Conservation (phyloP, 192 early-diverging fungal species). For the Paraglomus occultum region DNA sequence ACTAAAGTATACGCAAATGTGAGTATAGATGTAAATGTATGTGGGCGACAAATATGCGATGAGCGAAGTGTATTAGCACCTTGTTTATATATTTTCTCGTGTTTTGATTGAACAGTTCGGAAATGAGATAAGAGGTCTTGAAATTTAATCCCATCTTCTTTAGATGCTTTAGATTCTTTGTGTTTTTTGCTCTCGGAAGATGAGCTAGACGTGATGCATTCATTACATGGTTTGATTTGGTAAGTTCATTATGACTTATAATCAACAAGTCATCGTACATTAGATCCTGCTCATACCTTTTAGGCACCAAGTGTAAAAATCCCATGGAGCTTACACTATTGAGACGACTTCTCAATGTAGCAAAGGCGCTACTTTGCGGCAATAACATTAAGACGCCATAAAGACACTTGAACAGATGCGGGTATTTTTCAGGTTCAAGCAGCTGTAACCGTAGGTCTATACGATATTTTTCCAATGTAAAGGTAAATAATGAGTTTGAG, state of each 20-base stretch:
- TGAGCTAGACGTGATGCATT: too few relatives aligned
- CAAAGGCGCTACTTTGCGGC: constrained; percentile 96
- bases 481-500: background rate
- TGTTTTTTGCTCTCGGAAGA: too few relatives aligned
- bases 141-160: constrained; percentile 54
- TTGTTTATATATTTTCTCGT: constrained; percentile 67
- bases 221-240: background rate
- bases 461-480: background rate
- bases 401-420: constrained; percentile 87
- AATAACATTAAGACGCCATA: constrained; percentile 97
- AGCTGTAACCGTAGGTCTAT: constrained; percentile 85
- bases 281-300: constrained; percentile 38
- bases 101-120: constrained; percentile 63
- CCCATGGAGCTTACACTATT: constrained; percentile 77
- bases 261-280: background rate
- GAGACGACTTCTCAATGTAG: constrained; percentile 89
- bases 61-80: constrained; percentile 21
- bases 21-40: background rate
- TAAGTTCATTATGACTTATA: background rate
- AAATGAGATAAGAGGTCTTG: constrained; percentile 74
- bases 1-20: background rate
- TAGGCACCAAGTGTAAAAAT: constrained; percentile 58
- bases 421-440: constrained; percentile 86
- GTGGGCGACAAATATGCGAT: constrained; percentile 1
- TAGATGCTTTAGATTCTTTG: background rate